A percentile compares a stretch with the other conserved stretches of the same genome.
Conservation (phyloP, 139 green algal species). For the Zygnema circumcarinatum region DNA sequence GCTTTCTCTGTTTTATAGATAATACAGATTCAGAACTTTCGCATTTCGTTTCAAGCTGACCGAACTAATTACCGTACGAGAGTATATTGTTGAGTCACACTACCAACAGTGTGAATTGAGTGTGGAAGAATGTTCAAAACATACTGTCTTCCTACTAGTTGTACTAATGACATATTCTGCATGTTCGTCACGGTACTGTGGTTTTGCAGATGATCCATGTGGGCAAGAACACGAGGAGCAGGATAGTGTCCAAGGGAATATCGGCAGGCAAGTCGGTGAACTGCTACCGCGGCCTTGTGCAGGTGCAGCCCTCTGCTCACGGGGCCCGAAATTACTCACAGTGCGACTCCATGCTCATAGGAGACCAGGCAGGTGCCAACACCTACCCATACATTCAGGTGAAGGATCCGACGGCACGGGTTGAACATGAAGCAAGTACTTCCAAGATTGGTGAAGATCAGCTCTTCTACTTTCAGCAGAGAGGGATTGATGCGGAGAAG, state of each 20-base stretch:
- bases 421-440: conserved; percentile 98
- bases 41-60: too few relatives aligned
- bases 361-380: conserved; percentile 93
- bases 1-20: too few relatives aligned
- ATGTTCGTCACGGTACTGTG: too few relatives aligned
- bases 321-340: conserved; percentile 94
- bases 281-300: conserved; percentile 88
- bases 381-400: conserved; percentile 99
- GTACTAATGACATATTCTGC: too few relatives aligned
- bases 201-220: conserved; percentile 98
- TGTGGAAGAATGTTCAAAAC: too few relatives aligned
- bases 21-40: too few relatives aligned
- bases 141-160: too few relatives aligned
- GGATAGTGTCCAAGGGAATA: conserved; percentile 99
- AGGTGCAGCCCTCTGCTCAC: conserved; percentile 73
- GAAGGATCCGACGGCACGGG: conserved; percentile 82
- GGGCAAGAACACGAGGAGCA: conserved; percentile 92
- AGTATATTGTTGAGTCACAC: too few relatives aligned
- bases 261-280: conserved; percentile 84
- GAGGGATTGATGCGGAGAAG: conserved; percentile 88
- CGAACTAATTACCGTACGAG: too few relatives aligned
- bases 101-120: too few relatives aligned
- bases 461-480: conserved; percentile 99
- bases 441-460: conserved; percentile 99
- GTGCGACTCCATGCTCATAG: conserved; percentile 99